phyloP scores from a whole-genome alignment of 208 protist genomes.

The Zelonia costaricensis region DNA sequence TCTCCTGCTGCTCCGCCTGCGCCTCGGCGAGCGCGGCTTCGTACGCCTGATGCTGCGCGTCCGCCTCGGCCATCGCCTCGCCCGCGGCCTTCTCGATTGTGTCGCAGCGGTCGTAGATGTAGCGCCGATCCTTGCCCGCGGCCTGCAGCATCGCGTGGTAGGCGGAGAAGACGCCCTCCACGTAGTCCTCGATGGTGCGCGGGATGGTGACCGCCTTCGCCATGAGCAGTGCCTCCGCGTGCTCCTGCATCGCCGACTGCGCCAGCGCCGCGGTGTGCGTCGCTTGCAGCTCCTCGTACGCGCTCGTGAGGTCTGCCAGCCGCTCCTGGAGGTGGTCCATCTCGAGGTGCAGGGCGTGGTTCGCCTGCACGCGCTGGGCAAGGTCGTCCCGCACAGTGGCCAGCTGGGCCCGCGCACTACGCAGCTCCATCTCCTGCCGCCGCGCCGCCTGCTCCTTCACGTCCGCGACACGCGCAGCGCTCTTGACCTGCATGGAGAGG shows the following conservation, averaged over 20 bases:
- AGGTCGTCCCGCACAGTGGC: conserved; percentile 47
- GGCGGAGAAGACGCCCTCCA: conserved; percentile 20
- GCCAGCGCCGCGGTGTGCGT: conserved; percentile 14
- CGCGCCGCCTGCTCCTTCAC: conserved; percentile 49
- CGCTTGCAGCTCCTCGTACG: conserved; percentile 44
- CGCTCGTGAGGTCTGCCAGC: conserved; percentile 29
- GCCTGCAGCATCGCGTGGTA: conserved; percentile 38
- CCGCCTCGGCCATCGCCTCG: conserved; percentile 64
- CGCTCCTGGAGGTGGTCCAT: conserved; percentile 50
- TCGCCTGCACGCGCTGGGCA: conserved; percentile 39
- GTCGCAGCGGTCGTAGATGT: conserved; percentile 48
- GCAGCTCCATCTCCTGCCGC: conserved; percentile 51
- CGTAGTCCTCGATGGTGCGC: conserved; percentile 34
- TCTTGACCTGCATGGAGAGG: conserved; percentile 42
- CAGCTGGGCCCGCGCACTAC: conserved; percentile 39
- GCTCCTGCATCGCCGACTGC: conserved; percentile 17
- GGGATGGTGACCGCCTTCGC: conserved; percentile 62
- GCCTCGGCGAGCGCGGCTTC: conserved; percentile 49
- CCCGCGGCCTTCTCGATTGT: conserved; percentile 51
- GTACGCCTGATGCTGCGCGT: conserved; percentile 54
- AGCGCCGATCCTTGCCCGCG: conserved; percentile 30
- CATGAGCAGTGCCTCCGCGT: conserved; percentile 45
- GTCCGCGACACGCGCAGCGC: conserved; percentile 34
- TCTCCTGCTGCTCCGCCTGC: conserved; percentile 57
- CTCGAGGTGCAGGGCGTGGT: conserved; percentile 45